Conservation (phyloP, 192 early-diverging fungal genomes). For the Gonapodya sp. region DNA sequence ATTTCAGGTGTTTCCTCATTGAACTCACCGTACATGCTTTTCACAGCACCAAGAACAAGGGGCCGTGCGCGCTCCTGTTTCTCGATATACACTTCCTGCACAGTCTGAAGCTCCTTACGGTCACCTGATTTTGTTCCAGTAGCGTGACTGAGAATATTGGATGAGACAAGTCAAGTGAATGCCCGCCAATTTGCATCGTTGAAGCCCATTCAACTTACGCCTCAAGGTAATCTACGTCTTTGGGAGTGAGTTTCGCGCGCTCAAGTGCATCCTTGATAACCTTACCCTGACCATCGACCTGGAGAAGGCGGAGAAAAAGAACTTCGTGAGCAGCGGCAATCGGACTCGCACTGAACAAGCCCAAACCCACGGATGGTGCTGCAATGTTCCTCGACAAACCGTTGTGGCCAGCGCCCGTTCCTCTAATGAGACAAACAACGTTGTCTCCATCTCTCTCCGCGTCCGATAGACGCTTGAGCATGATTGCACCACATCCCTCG, state of each 20-base stretch:
- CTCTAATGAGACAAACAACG: constrained; percentile 12
- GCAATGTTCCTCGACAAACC: constrained; percentile 2
- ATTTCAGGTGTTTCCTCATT: too few relatives aligned
- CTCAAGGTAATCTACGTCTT: constrained; percentile 12
- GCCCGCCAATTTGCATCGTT: not conserved
- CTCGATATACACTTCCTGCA: constrained; percentile 7
- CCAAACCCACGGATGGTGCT: not conserved
- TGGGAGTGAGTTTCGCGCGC: not conserved
- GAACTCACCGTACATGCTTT: constrained; percentile 13
- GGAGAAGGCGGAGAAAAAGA: not conserved
- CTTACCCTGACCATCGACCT: not conserved
- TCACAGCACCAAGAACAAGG: constrained; percentile 10
- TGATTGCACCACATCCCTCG: constrained; percentile 7
- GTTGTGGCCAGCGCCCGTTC: constrained; percentile 13
- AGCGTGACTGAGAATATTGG: constrained; percentile 2
- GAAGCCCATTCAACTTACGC: too few relatives aligned
- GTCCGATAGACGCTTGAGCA: constrained; percentile 14
- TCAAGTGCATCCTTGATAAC: constrained; percentile 3
- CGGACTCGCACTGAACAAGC: too few relatives aligned
- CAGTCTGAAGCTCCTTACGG: constrained; percentile 11
- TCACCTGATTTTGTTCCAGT: constrained; percentile 14
- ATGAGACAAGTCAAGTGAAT: not conserved
- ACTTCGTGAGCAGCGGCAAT: not conserved
- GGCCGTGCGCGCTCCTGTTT: not conserved
- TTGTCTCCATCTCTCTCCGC: constrained; percentile 12